Conservation (phyloP, 495 filamentous ascomycete species). For the Baudoinia panamericana region DNA sequence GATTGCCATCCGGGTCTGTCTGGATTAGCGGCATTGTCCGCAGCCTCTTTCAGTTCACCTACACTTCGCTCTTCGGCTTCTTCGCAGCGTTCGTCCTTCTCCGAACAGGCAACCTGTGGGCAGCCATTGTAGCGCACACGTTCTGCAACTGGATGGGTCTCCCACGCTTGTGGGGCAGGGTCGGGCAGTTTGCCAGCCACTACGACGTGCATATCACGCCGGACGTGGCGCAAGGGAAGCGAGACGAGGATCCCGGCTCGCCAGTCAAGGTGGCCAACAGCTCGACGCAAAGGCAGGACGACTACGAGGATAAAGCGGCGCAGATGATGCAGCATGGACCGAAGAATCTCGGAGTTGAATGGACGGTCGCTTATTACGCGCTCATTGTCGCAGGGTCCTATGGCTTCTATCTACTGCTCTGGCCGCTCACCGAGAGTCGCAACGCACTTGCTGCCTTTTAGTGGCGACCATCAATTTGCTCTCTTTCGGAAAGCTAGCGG, state of each 20-base stretch:
- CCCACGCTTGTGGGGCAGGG: constrained; percentile 72
- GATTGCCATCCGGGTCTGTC: constrained; percentile 62
- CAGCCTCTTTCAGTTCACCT: constrained; percentile 74
- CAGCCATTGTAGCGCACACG: constrained; percentile 60
- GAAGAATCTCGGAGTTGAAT: constrained; percentile 35
- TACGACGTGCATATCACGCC: constrained; percentile 10
- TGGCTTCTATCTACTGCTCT: constrained; percentile 54
- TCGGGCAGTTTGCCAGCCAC: constrained; percentile 43
- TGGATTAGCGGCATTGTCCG: constrained; percentile 46
- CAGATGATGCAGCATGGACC: constrained; percentile 1
- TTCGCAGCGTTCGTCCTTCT: constrained; percentile 85
- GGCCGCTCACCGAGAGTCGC: constrained; percentile 54
- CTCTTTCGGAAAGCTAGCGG: no score
- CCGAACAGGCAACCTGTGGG: constrained; percentile 65
- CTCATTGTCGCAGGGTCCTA: constrained; percentile 58
- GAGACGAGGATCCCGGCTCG: constrained; percentile 6
- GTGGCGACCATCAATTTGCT: neutral
- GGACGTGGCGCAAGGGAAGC: constrained; percentile 18
- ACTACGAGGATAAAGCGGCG: neutral
- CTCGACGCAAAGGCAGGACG: constrained; percentile 1
- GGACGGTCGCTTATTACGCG: constrained; percentile 68
- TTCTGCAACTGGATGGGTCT: constrained; percentile 92
- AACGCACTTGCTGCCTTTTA: constrained; percentile 21
- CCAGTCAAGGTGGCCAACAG: constrained; percentile 3
- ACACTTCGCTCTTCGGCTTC: constrained; percentile 87